Evolutionary conservation across 768 basidiomycete genomes (phyloP), one percentile per base, ranked within the genome.

Genomic region (Rhodotorula taiwanensis): DNA sequence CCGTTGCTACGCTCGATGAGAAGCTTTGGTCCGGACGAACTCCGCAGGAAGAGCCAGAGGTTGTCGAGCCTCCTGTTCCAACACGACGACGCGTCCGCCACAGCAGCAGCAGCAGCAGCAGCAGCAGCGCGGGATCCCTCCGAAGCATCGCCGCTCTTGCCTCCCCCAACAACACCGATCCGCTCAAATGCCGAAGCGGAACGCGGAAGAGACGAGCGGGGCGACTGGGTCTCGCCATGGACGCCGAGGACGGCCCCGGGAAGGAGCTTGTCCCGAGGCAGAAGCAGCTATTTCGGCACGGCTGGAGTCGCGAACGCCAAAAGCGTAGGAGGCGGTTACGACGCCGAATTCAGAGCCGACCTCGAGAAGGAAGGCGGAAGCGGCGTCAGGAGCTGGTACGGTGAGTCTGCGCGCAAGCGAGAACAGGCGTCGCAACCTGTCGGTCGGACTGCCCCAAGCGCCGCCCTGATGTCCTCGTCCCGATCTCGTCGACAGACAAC

Each of bases 311-410:
- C 5, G 4, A 39, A 47, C 13, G 18, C 20, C 28, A 27, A 36
- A 21, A 48, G 23, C 34, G 28, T 8, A 33, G 28, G 23, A 39
- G 34, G 48, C 4, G 61, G 67, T 15, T 69, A 69, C 47, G 67
- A 69, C 50, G 60, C 52, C 7, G 67, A 64, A 25, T 65, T 69
- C 28, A 57, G 31, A 20, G 16, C 25, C 2, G 63, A 69, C 43
- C 44, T 65, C n/a, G 55, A 64, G 31, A 60, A 63, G 21, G 71
- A 70, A 27, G 60, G 49, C 8, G 71, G 69, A 1, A 67, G 62
- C 42, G 71, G 71, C 28, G 69, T 72, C 2, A 70, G 77, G 52
- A 74, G 75, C 31, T 78, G 77, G 77, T 78, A 67, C 41, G 66
- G 66, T 62, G 8, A 27, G 60, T 52, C 15, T 27, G 14, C n/a